Evolutionary conservation across 164 flowering plant genomes (phyloP).

Genomic region (Macadamia integrifolia): DNA sequence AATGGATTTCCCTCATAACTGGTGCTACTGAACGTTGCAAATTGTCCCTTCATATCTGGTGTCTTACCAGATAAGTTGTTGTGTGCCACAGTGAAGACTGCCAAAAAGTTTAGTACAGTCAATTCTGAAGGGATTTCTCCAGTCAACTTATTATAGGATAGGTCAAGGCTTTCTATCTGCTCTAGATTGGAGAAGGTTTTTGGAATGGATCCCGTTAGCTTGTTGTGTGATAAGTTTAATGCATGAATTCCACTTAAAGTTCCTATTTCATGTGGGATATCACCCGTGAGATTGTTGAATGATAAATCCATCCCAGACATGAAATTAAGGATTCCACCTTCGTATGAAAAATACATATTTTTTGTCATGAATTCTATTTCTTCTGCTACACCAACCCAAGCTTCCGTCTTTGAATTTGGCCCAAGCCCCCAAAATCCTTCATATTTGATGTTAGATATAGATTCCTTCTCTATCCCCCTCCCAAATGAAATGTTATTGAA

Average conservation of each 20-base stretch:
- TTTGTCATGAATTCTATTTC: conserved; percentile 15
- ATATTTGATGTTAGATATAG: no score
- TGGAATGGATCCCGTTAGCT: conserved; percentile 15
- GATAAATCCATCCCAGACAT: conserved; percentile 24
- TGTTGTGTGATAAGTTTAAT: conserved; percentile 19
- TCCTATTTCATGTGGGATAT: conserved; percentile 22
- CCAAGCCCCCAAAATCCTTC: no score
- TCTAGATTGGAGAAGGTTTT: conserved; percentile 8
- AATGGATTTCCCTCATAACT: conserved; percentile 15
- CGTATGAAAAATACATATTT: neutral
- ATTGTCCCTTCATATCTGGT: conserved; percentile 9
- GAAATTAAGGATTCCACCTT: neutral
- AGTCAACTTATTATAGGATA: conserved; percentile 22
- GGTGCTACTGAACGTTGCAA: conserved; percentile 12
- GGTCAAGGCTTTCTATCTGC: conserved; percentile 22
- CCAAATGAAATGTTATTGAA: neutral
- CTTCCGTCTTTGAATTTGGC: no score
- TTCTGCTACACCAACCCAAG: no score
- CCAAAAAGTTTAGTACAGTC: conserved; percentile 1
- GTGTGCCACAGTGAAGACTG: conserved; percentile 14
- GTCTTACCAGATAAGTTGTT: conserved; percentile 18
- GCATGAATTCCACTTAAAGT: conserved; percentile 1
- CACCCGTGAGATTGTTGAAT: conserved; percentile 13
- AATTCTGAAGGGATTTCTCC: conserved; percentile 23
- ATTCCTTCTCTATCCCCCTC: no score